Base-by-base conservation (phyloP, 768 basidiomycete species). In the Omphalotus guepiniiformis region DNA sequence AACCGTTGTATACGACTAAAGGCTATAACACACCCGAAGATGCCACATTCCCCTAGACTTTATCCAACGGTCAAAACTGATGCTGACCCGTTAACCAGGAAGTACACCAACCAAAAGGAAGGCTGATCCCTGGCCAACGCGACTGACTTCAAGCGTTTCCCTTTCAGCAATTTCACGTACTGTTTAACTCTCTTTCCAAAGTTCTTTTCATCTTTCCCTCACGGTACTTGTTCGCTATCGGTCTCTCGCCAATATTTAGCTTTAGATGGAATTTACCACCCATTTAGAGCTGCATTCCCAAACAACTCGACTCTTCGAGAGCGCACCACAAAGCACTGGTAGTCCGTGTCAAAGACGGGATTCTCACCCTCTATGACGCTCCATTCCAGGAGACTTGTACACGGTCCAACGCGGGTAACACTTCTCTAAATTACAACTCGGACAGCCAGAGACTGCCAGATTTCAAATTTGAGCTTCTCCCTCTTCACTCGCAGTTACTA, bases 401-500 rank as follows among this genome's bases (percentile, higher is more conserved):
- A 80, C 69, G 74, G 80, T 75, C 80, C 78, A 73, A 70, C 76
- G 64, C 75, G 71, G 82, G 80, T 75, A 71, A 75, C 76, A 68
- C 80, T 79, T 85, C 83, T 85, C 76, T 76, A 83, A 79, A 82
- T 79, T 82, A 83, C 82, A 83, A 82, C 76, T 82, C 79, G 78
- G 77, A 77, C 73, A 55, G 66, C 70, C 70, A 65, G 66, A 67
- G 72, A 69, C 74, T 60, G 71, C 75, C 82, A 83, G 82, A 83
- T 83, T 83, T 74, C 71, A 83, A 83, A 83, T 82, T 84, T 83
- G 83, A 83, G 82, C 80, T 83, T 69, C 78, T 85, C 81, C 83
- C 79, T 70, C 79, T 85, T 84, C 83, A 82, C 83, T 85, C 79
- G 80, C 83, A 80, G 83, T 81, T 85, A 85, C 83, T 84, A 81